These are phyloP conservation scores for Cytospora piceae DNA, from an alignment of 2,329 filamentous ascomycete genomes.

Conservation along the genomic window DNA sequence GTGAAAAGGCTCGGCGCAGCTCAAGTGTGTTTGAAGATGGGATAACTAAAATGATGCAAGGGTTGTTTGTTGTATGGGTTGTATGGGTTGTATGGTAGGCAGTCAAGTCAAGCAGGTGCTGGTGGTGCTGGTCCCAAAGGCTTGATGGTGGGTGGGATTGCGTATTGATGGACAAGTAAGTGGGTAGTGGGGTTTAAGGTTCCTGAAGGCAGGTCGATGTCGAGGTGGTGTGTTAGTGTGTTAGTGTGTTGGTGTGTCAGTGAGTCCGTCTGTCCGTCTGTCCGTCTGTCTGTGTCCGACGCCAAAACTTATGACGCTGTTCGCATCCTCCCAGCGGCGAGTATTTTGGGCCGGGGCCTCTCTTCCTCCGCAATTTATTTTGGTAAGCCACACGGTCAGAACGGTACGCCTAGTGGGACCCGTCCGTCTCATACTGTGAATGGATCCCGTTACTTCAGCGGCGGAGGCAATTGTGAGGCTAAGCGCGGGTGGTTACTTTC, in stretches of 20 bases:
- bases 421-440: no score
- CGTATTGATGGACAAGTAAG: background rate
- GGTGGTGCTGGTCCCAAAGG: background rate
- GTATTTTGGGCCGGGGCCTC: background rate
- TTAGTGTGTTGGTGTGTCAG: no score
- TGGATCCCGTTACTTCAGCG: background rate
- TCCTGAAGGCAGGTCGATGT: background rate
- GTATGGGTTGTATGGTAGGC: background rate
- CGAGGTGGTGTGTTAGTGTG: background rate
- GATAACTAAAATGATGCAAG: background rate
- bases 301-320: background rate
- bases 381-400: background rate
- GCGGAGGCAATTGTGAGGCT: background rate
- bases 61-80: background rate
- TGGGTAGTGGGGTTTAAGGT: constrained; percentile 1
- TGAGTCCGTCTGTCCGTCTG: background rate
- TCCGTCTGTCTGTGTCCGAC: background rate
- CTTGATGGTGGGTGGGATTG: constrained; percentile 2
- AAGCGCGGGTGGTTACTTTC: background rate
- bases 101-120: background rate
- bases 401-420: background rate
- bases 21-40: background rate
- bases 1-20: background rate
- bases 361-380: background rate
- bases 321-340: background rate